Evolutionary conservation across 768 basidiomycete species (phyloP), one percentile per base, ranked within the genome.

Genomic region (Coprinopsis strossmayeri): DNA sequence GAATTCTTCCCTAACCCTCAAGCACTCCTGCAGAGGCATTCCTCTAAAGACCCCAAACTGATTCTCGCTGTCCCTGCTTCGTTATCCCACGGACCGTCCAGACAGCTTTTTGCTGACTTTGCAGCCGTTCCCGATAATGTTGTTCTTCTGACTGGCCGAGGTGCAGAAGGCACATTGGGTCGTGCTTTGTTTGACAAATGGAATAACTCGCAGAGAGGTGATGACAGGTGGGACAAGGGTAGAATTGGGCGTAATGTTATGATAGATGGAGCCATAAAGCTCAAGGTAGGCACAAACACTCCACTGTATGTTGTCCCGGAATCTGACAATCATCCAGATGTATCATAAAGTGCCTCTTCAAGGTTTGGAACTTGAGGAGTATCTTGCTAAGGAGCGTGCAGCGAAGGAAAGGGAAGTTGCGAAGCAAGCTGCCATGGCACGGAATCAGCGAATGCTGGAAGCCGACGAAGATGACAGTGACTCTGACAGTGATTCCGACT

Each of bases 1-100:
- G 89, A 93, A 60, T 91, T 95, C 64, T 97, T 93, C 67, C 72
- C 84, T 3, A 88, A 81, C 52, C 84, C 91, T 7, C 84, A 85
- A 57, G 78, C 87, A 5, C 74, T 98, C 45, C 69, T 87, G 39
- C 80, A 89, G 52, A 82, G 81, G 9, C 88, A 93, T 58, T 89
- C 91, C 0, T 86, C 88, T 2, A 84, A 86, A 54, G 81, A 89
- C 49, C 92, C 96, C 0, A 98, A 98, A 61, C 77, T 97, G 45
- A 90, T 99, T 52, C 76, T 99, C 13, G 91, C 93, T 0, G 87
- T 95, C 23, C 96, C 96, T 1, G 84, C 91, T 1, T 91, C 91
- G 2, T 73, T 99, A 41, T 94, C 92, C 0, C 88, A 97, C 58
- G 95, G 95, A 1, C 85, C 90, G 7, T 94, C 93, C 0, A 80